Evolutionary conservation across 106 monocot species (phyloP), one percentile per base, ranked within the genome.

Genomic region (Apostasia ramifera): DNA sequence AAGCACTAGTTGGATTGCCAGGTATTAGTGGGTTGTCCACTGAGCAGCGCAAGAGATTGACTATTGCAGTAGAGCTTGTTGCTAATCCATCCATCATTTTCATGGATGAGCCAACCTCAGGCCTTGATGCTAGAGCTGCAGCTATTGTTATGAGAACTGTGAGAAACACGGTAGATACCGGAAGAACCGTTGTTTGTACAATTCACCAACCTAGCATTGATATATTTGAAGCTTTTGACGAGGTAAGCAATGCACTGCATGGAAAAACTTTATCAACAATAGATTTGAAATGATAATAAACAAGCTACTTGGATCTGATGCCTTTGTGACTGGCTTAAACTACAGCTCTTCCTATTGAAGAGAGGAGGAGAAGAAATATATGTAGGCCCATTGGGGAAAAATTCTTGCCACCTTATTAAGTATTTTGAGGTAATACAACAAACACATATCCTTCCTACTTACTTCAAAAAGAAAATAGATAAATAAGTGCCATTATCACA

Each of bases 131-230:
- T 56, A 67, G 89, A 44, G 93, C 93, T 55, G 93, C 93, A 38
- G 93, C 93, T 48, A 93, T 93, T 71, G 93, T 93, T 12, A 93
- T 93, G 93, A 86, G 93, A 66, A 82, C 93, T 1, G 89, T 93
- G n/a, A 89, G 93, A 40, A 93, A 86, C 77, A 93, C 93, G 26
- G 93, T 93, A 5, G 84, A 93, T 65, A 93, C 93, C 39, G 93
- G 93, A 13, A 89, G 93, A 49, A 93, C 93, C 2, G 89, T 93
- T 12, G 93, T 93, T 2, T 93, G 93, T 72, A 93, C 93, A 3
- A 93, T 93, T 73, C 93, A 93, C 53, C 93, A 93, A 58, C 93
- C 93, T 60, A 89, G 93, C 74, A 93, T 93, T 63, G 89, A 93
- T 54, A 93, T 93, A 47, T 93, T 93, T 74, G 93, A 93, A 72